Evolutionary conservation across 2,329 filamentous ascomycete genomes (phyloP).

Genomic region (Aspergillus niger): DNA sequence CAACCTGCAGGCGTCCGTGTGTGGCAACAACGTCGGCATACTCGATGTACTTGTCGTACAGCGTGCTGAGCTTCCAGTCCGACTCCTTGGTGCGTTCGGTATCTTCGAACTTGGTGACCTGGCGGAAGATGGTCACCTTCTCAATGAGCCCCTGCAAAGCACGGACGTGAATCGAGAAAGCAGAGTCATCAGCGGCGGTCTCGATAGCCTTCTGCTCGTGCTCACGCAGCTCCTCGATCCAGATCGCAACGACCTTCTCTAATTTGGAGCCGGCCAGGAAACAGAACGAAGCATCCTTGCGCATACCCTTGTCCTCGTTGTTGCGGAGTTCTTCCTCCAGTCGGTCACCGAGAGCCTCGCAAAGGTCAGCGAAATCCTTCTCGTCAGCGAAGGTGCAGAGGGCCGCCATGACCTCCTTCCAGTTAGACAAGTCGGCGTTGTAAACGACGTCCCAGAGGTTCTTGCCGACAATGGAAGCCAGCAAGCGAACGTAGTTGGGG

Average conservation of each 20-base stretch:
- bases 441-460: constrained; percentile 98
- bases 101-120: constrained; percentile 90
- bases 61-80: constrained; percentile 82
- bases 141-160: constrained; percentile 93
- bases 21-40: constrained; percentile 94
- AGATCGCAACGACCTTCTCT: constrained; percentile 94
- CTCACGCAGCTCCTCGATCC: constrained; percentile 87
- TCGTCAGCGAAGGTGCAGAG: constrained; percentile 94
- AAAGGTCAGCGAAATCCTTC: constrained; percentile 89
- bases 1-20: constrained; percentile 81
- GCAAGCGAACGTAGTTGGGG: constrained; percentile 87
- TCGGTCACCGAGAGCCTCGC: constrained; percentile 90
- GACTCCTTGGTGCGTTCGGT: constrained; percentile 68
- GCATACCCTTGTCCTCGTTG: constrained; percentile 57
- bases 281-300: constrained; percentile 94
- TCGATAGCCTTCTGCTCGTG: constrained; percentile 74
- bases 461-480: constrained; percentile 90
- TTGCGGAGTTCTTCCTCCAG: constrained; percentile 68
- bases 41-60: constrained; percentile 95
- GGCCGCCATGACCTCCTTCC: constrained; percentile 96
- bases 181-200: constrained; percentile 69
- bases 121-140: constrained; percentile 95
- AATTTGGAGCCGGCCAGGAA: constrained; percentile 94
- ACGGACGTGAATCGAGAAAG: constrained; percentile 87
- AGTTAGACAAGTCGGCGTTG: constrained; percentile 87